phyloP scores from a whole-genome alignment of 176 grass and related monocot species.

The Eleusine indica region DNA sequence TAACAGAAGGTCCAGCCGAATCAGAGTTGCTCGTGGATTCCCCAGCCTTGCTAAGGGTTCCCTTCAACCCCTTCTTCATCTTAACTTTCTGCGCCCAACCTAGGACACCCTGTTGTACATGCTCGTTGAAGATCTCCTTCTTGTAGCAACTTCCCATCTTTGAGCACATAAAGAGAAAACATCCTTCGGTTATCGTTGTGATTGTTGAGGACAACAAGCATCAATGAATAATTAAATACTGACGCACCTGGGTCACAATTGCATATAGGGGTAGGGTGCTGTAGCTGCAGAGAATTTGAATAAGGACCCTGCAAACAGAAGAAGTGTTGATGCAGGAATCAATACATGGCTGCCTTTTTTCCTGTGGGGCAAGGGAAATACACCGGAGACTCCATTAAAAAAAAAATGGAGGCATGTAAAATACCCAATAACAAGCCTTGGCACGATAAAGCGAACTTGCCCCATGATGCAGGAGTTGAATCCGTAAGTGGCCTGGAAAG shows the following conservation, averaged over 20 bases:
- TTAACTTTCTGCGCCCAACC: conserved; percentile 75
- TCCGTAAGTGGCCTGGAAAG: conserved; percentile 64
- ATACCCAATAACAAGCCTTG: conserved; percentile 94
- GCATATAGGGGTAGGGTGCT: conserved; percentile 90
- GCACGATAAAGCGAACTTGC: conserved; percentile 73
- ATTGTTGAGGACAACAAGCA: not conserved
- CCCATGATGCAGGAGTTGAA: conserved; percentile 93
- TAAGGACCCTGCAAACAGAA: conserved; percentile 49
- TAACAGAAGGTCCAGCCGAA: conserved; percentile 33
- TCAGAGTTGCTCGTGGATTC: not conserved
- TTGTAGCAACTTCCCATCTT: conserved; percentile 94
- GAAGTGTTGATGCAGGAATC: not conserved
- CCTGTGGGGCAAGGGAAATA: not conserved
- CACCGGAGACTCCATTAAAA: not conserved
- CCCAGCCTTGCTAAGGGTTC: not conserved
- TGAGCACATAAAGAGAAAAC: conserved; percentile 22
- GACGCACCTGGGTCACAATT: conserved; percentile 77
- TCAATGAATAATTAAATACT: not conserved
- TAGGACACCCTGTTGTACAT: conserved; percentile 68
- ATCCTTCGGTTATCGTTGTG: conserved; percentile 1
- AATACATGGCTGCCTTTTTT: not conserved
- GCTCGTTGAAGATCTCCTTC: conserved; percentile 84
- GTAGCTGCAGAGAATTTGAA: conserved; percentile 95
- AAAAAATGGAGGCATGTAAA: conserved; percentile 28
- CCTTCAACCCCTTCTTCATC: conserved; percentile 49